These are phyloP conservation scores for Diospyros kaki DNA, from an alignment of 148 eudicot genomes.

Conservation along the genomic window DNA sequence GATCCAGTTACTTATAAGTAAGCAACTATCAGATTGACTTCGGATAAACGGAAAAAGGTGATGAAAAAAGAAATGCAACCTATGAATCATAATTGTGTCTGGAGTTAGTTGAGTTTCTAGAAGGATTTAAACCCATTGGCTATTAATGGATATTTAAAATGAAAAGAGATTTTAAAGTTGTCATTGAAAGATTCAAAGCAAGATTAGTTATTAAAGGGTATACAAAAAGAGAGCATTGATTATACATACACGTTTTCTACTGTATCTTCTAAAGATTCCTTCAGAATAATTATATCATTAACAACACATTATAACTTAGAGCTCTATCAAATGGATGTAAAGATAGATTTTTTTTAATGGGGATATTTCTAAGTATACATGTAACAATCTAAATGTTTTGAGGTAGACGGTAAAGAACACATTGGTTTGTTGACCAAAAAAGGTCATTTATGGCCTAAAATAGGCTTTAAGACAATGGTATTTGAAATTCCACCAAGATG, in stretches of 20 bases:
- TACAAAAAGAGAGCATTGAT: constrained; percentile 13
- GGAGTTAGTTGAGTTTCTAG: background rate
- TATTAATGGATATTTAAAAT: constrained; percentile 12
- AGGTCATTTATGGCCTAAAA: too few species aligned
- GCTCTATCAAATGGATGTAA: too few species aligned
- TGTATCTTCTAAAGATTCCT: constrained; percentile 11
- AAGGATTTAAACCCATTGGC: background rate
- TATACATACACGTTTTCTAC: constrained; percentile 12
- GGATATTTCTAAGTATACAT: too few species aligned
- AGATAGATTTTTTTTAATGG: too few species aligned
- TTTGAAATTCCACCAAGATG: too few species aligned
- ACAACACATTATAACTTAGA: too few species aligned
- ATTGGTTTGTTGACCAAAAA: too few species aligned
- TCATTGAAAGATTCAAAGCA: constrained; percentile 1
- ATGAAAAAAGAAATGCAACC: background rate
- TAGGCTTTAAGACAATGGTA: too few species aligned
- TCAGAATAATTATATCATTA: background rate
- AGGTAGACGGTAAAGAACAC: too few species aligned
- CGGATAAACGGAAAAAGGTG: background rate
- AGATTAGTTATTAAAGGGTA: constrained; percentile 5
- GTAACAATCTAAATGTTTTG: too few species aligned
- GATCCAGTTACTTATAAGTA: background rate
- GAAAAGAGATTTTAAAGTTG: constrained; percentile 1
- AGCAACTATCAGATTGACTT: too few species aligned
- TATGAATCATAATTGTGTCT: constrained; percentile 7